Percentiles rank a stretch among this genome's conserved stretches.
Conservation (phyloP, 1,284 basidiomycete species). For the Moniliella sp. region DNA sequence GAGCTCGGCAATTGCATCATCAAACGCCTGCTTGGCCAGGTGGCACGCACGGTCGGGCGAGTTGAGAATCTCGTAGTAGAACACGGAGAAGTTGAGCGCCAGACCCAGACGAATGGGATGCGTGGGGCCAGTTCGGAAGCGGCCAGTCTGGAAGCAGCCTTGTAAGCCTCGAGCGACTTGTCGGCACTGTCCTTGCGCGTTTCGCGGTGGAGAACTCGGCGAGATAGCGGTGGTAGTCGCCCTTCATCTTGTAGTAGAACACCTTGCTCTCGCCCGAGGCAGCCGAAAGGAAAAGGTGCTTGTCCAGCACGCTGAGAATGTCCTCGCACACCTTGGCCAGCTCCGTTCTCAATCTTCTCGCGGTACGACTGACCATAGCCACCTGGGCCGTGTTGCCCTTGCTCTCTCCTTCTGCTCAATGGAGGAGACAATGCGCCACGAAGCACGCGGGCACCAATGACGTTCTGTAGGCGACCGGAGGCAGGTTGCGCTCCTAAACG, state of each 20-base stretch:
- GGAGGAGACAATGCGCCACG: conserved; percentile 95
- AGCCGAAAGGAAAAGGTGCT: conserved; percentile 95
- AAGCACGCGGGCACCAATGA: no score
- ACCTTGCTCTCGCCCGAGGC: conserved; percentile 94
- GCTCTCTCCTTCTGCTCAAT: no score
- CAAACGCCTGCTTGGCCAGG: no score
- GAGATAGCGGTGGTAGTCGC: no score
- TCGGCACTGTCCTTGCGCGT: conserved; percentile 89
- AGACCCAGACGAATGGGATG: conserved; percentile 97
- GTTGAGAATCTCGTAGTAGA: conserved; percentile 67
- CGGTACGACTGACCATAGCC: conserved; percentile 94
- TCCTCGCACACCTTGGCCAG: conserved; percentile 98
- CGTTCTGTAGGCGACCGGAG: no score
- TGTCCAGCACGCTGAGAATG: conserved; percentile 91
- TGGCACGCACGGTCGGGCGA: conserved; percentile 81
- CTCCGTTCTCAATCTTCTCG: conserved; percentile 80
- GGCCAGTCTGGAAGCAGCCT: conserved; percentile 93
- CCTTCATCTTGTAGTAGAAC: no score
- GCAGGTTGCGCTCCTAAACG: no score
- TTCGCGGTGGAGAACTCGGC: no score
- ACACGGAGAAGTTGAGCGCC: no score
- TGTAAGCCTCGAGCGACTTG: conserved; percentile 97
- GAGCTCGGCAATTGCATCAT: conserved; percentile 96
- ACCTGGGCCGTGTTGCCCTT: conserved; percentile 94
- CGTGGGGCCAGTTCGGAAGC: conserved; percentile 85